Evolutionary conservation across 257 asterid genomes (phyloP).

Genomic region (Solanum peruvianum): DNA sequence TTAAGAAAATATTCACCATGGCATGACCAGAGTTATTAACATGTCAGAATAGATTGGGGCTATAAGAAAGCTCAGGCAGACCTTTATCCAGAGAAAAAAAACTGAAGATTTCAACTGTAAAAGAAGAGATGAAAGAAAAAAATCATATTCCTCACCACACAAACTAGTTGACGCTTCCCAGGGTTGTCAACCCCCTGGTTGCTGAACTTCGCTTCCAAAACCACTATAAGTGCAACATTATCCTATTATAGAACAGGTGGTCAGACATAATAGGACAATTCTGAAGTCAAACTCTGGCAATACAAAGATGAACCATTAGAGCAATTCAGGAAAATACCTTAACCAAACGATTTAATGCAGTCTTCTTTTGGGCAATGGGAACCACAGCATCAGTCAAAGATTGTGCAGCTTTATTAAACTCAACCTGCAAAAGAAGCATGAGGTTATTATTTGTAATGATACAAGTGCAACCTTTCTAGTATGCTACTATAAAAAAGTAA

Average conservation of each 20-base stretch:
- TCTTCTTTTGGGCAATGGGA: slow-evolving; percentile 72
- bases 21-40: neutral
- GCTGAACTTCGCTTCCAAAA: slow-evolving; percentile 84
- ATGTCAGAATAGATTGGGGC: neutral
- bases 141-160: slow-evolving; percentile 61
- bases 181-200: slow-evolving; percentile 71
- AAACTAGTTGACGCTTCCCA: slow-evolving; percentile 90
- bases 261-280: neutral
- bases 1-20: neutral
- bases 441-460: neutral
- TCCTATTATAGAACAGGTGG: slow-evolving; percentile 37
- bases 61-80: neutral
- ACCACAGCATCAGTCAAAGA: slow-evolving; percentile 75
- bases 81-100: neutral
- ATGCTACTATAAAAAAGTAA: neutral
- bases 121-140: neutral
- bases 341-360: slow-evolving; percentile 71
- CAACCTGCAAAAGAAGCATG: slow-evolving; percentile 48
- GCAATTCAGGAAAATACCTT: slow-evolving; percentile 35
- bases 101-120: neutral
- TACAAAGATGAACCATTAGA: neutral
- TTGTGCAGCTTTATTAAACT: slow-evolving; percentile 97
- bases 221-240: slow-evolving; percentile 84
- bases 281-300: neutral
- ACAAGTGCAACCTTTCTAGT: neutral